These are phyloP conservation scores for Abortiporus biennis DNA, from an alignment of 1,284 basidiomycete species.

Conservation along the genomic window DNA sequence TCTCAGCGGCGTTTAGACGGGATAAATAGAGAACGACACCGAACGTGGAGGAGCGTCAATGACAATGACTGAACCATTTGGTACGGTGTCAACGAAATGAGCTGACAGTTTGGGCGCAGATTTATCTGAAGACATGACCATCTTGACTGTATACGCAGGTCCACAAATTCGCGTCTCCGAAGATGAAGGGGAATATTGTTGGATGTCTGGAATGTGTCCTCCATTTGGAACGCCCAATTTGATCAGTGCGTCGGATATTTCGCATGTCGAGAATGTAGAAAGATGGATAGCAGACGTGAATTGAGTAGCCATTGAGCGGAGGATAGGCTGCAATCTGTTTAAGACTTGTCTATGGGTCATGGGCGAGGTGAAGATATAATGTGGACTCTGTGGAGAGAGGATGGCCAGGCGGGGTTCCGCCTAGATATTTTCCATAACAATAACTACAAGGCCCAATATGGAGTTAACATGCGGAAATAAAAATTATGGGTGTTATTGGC, in stretches of 20 bases:
- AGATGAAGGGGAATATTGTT: conserved; percentile 42
- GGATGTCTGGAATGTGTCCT: conserved; percentile 80
- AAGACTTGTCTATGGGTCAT: conserved; percentile 6
- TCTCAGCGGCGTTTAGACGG: conserved; percentile 12
- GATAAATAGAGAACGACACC: conserved; percentile 19
- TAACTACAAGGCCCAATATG: too few relatives aligned
- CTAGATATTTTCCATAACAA: too few relatives aligned
- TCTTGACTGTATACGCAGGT: conserved; percentile 88
- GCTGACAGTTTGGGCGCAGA: conserved; percentile 59
- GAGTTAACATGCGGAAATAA: too few relatives aligned
- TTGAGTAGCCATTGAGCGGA: conserved; percentile 15
- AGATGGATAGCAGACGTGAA: conserved; percentile 28
- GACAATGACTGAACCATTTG: conserved; percentile 64
- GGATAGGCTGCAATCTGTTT: conserved; percentile 7
- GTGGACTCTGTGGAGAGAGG: background rate
- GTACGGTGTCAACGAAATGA: conserved; percentile 85
- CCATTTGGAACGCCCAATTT: conserved; percentile 76
- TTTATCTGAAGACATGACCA: conserved; percentile 64
- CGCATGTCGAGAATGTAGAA: conserved; percentile 59
- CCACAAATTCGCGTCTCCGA: conserved; percentile 49
- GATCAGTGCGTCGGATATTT: conserved; percentile 89
- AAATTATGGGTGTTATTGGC: too few relatives aligned
- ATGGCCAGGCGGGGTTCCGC: background rate
- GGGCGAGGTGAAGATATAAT: background rate
- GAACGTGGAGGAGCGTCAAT: conserved; percentile 73